Evolutionary conservation across 495 filamentous ascomycete genomes (phyloP), one percentile per base, ranked within the genome.

Genomic region (Penicillium atrosanguineum): DNA sequence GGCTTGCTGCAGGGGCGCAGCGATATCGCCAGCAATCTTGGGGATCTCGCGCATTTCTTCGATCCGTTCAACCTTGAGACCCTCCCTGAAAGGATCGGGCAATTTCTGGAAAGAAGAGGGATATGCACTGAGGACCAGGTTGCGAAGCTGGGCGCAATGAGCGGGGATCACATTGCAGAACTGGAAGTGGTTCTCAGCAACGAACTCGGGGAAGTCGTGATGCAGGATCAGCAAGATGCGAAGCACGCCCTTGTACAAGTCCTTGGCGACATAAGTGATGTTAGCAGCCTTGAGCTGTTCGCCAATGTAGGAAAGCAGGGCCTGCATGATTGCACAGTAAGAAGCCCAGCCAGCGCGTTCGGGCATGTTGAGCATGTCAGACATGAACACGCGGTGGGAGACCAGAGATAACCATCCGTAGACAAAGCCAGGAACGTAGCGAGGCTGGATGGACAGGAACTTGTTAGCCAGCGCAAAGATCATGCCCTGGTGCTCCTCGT

Each of bases 131-230:
- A 97, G 81, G 41, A 97, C 82, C 34, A 97, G 76, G 68, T 96
- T 97, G 57, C 89, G 86, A 50, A 97, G 80, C 68, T 99, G 94
- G 23, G 85, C 84, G 63, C 88, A 93, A 60, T 95, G 89, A 20
- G 82, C 79, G 1, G 95, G 91, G 46, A 97, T 89, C 59, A 83
- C 83, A 65, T 90, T 87, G 78, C 88, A 91, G 41, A 99, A 83
- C 51, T 86, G 83, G 56, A 87, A 85, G 58, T 95, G 88, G 64
- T 94, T 88, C 58, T 93, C 88, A 25, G 87, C 86, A 39, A 97
- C 77, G 67, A 96, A 97, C 50, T 95, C 91, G 0, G 91, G 89
- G 70, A 89, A 97, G 65, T 99, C 94, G 57, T 97, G 94, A 51
- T 95, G 87, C 44, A 99, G 75, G 34, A 97, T 80, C 18, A 94